Evolutionary conservation across 495 filamentous ascomycete genomes (phyloP).

Genomic region (Neurospora sublineolata): DNA sequence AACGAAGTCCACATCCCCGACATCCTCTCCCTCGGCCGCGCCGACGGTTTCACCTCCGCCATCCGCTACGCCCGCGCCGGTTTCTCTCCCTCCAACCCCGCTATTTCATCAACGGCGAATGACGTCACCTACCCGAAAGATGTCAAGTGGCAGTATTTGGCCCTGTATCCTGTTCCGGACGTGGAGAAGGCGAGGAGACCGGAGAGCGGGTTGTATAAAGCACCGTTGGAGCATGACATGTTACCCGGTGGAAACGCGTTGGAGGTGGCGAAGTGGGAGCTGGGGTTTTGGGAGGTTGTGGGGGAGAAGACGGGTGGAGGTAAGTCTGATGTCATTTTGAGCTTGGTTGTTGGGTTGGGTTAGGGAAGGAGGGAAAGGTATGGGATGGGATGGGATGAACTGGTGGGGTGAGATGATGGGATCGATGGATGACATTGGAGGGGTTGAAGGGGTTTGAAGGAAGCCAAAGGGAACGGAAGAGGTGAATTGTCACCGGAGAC

Average conservation of each 20-base stretch:
- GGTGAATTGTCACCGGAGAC: neutral
- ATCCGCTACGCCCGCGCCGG: neutral
- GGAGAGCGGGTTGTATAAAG: neutral
- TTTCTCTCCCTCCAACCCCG: neutral
- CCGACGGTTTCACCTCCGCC: neutral
- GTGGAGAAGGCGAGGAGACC: neutral
- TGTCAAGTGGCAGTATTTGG: neutral
- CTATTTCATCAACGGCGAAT: neutral
- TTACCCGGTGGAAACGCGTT: neutral
- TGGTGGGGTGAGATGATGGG: neutral
- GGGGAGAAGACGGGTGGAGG: neutral
- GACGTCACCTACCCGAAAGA: neutral
- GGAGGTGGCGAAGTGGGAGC: neutral
- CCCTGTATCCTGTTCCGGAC: neutral
- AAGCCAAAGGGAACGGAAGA: neutral
- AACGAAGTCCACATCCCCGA: neutral
- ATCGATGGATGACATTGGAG: neutral
- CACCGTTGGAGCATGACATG: neutral
- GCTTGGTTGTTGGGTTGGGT: neutral
- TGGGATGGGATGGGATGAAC: neutral
- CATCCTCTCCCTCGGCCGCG: neutral
- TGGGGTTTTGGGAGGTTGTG: neutral
- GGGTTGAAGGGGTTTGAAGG: neutral
- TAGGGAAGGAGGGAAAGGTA: neutral
- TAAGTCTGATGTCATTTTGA: neutral